Evolutionary conservation across 345 rosid genomes (phyloP).

Genomic region (Syzygium oleosum): DNA sequence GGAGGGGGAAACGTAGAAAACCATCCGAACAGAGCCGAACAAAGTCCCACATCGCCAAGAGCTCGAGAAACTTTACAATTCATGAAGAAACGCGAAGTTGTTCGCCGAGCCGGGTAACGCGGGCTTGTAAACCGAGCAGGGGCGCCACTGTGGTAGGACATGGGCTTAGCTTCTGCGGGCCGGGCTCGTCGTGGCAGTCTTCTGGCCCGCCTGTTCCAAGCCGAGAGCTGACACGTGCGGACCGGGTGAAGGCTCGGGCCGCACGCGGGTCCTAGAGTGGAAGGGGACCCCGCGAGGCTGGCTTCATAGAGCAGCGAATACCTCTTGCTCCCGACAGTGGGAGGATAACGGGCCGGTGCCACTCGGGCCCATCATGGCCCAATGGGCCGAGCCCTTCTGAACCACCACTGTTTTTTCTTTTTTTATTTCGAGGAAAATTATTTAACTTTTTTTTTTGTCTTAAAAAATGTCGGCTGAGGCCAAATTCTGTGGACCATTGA

Average conservation of each 20-base stretch:
- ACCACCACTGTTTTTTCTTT: neutral
- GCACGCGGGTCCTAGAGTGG: neutral
- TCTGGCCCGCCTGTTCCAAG: constrained; percentile 27
- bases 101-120: constrained; percentile 4
- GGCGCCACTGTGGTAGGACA: constrained; percentile 5
- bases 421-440: too few species aligned
- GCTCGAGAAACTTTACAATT: fast-evolving
- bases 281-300: constrained; percentile 41
- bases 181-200: neutral
- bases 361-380: neutral
- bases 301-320: constrained; percentile 36
- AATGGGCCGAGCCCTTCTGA: neutral
- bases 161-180: neutral
- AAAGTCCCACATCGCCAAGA: neutral
- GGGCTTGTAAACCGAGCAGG: constrained; percentile 14
- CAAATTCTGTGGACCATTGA: neutral
- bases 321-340: constrained; percentile 31
- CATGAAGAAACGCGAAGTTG: neutral
- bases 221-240: neutral
- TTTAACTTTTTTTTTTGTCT: neutral
- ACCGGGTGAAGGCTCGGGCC: constrained; percentile 4
- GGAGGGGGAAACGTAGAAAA: neutral
- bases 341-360: constrained; percentile 17
- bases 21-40: neutral
- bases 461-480: neutral